Evolutionary conservation across 2,329 filamentous ascomycete species (phyloP).

Genomic region (Sclerotinia subarctica): DNA sequence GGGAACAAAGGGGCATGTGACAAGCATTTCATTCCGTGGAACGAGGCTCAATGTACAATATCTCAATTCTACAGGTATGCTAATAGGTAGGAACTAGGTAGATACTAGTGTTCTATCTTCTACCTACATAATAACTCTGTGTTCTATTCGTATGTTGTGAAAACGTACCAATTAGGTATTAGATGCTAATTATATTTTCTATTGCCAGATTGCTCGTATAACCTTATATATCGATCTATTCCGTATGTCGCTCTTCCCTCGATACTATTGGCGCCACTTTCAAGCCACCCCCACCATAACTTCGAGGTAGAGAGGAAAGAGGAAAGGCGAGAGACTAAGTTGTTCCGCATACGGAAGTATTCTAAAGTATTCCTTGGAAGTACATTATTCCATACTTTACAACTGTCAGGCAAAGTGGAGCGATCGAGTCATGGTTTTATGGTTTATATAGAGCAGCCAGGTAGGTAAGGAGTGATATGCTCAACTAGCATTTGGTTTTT

Average conservation of each 20-base stretch:
- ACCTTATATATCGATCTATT: no score
- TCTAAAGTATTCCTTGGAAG: not conserved
- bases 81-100: no score
- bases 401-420: conserved; percentile 1
- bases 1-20: not conserved
- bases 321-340: not conserved
- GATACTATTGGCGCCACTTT: not conserved
- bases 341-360: not conserved
- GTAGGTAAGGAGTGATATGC: not conserved
- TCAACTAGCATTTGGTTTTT: not conserved
- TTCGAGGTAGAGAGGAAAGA: not conserved
- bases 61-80: not conserved
- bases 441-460: not conserved
- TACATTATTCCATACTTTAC: not conserved
- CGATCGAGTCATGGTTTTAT: not conserved
- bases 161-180: no score
- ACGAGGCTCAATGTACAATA: not conserved
- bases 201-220: no score
- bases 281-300: conserved; percentile 11
- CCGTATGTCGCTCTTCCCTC: no score
- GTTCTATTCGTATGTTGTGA: no score
- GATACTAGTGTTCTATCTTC: no score
- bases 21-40: not conserved
- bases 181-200: no score
- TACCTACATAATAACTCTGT: no score